These are phyloP conservation scores for Chaetomium olivaceum DNA, from an alignment of 2,329 filamentous ascomycete genomes.

Conservation along the genomic window DNA sequence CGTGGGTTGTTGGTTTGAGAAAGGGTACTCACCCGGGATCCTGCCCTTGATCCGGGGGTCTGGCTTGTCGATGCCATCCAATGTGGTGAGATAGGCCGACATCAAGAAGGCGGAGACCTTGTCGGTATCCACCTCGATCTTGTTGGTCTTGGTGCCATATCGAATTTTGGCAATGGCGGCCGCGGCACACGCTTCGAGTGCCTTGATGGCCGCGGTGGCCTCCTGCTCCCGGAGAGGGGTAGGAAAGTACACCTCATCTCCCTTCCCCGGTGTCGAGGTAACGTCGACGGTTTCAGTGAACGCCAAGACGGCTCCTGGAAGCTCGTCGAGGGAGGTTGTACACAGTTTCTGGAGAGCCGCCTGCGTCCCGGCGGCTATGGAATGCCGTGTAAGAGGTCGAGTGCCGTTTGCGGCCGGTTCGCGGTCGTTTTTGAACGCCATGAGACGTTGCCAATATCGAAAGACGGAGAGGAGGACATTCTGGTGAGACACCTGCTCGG, in stretches of 20 bases:
- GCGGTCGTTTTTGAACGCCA: slow-evolving; percentile 5
- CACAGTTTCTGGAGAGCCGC: slow-evolving; percentile 36
- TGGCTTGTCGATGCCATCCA: slow-evolving; percentile 53
- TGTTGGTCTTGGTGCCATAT: slow-evolving; percentile 44
- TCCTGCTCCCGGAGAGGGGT: slow-evolving; percentile 47
- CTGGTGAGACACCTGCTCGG: slow-evolving; percentile 18
- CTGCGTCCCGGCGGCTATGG: slow-evolving; percentile 38
- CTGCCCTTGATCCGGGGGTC: slow-evolving; percentile 50
- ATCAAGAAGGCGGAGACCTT: slow-evolving; percentile 57
- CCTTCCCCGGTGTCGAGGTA: slow-evolving; percentile 33
- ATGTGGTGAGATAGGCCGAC: slow-evolving; percentile 58
- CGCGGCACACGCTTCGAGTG: slow-evolving; percentile 59
- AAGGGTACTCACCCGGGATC: slow-evolving; percentile 31
- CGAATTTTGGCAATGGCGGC: slow-evolving; percentile 59
- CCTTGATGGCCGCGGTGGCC: slow-evolving; percentile 52
- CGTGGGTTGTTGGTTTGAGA: not conserved
- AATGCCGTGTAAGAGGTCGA: slow-evolving; percentile 29
- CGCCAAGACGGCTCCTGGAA: slow-evolving; percentile 38
- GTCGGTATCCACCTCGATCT: slow-evolving; percentile 53
- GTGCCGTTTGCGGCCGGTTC: slow-evolving; percentile 1
- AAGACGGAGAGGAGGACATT: slow-evolving; percentile 20
- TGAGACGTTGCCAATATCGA: slow-evolving; percentile 22
- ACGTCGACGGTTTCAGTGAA: slow-evolving; percentile 38
- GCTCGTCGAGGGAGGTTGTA: slow-evolving; percentile 34
- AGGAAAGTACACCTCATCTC: slow-evolving; percentile 42